Evolutionary conservation across 2,329 filamentous ascomycete species (phyloP), one percentile per base, ranked within the genome.

Genomic region (Cryphonectria parasitica): DNA sequence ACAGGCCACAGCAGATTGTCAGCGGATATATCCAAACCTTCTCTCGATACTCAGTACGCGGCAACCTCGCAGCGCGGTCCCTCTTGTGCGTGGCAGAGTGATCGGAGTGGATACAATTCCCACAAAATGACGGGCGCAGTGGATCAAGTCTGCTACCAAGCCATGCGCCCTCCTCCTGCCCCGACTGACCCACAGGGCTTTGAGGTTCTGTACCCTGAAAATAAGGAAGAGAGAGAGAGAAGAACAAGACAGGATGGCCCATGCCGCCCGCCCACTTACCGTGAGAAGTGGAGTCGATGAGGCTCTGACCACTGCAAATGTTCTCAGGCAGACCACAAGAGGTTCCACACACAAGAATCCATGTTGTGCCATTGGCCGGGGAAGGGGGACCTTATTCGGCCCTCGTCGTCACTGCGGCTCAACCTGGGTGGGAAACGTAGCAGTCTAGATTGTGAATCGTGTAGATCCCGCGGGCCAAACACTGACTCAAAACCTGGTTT

Each of bases 71-170:
- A n/a, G 41, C 41, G 65, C 41, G 17, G 52, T 61, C n/a, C 36
- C 22, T 49, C 28, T 61, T 15, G 54, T 19, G 22, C 28, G 66
- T 67, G 41, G 34, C 66, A 54, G 39, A 62, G 66, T 41, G 34
- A 67, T 67, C 62, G 41, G 39, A 39, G 66, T 67, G 66, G 66
- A 52, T 34, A 62, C 66, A 45, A 19, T 45, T 49, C 36, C 39
- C 34, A 43, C 13, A 62, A n/a, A 34, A 34, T 34, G 65, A 60
- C 31, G 54, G 15, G 13, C 11, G 1, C 39, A 25, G 66, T 67
- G 66, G 66, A 41, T 43, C 66, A 34, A 34, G 5, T 61, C 66
- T 67, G 66, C 66, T 67, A 67, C 66, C 25, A 49, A 19, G 25
- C 56, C 66, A 49, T 62, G 54, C 25, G 15, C 43, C 15, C 64